Base-by-base conservation (phyloP, 2,329 filamentous ascomycete genomes). In the Thelonectria blattea region DNA sequence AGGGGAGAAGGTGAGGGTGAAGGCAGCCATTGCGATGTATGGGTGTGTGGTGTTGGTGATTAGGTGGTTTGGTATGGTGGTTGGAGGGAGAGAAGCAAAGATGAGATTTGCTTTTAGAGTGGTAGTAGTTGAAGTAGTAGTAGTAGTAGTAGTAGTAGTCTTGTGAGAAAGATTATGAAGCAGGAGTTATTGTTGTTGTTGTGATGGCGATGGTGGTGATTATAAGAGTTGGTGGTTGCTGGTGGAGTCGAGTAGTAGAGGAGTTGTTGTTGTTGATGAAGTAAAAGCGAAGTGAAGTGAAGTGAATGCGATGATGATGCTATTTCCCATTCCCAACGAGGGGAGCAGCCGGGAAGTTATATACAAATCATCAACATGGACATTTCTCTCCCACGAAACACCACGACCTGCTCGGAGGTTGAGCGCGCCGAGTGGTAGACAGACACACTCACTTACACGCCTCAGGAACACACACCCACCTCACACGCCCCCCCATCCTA, bases 21-120 rank as follows among this genome's bases (percentile, higher is more conserved):
- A 72, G 47, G 67, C 68, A 64, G 72, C 72, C 72, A 74, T 74
- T 74, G 67, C 60, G 27, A 30, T 30, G 27, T 3, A 4, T 24
- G 3, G 22, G 27, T 30, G 5, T 30, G 27, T 30, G 27, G 27
- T 30, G 27, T 30, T 9, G 22, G 22, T 6, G 22, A 30, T 30
- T 30, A 60, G 46, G 42, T 52, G 37, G 37, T 15, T 49, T 56
- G 45, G 46, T 56, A 46, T 32, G 9, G 49, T 53, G 30, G 43
- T 24, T 56, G 45, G 37, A 22, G 24, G 47, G 48, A 32, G 18
- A 42, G 18, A 22, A 18, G 37, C 20, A n/a, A 30, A 30, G 46
- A 32, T 32, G 22, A 39, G 17, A 20, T 57, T 37, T 24, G 20
- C 37, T 39, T 45, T 14, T 27, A 30, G 27, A 30, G 27, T 10